These are phyloP conservation scores for Mycena latifolia DNA, from an alignment of 768 basidiomycete genomes.

Conservation along the genomic window DNA sequence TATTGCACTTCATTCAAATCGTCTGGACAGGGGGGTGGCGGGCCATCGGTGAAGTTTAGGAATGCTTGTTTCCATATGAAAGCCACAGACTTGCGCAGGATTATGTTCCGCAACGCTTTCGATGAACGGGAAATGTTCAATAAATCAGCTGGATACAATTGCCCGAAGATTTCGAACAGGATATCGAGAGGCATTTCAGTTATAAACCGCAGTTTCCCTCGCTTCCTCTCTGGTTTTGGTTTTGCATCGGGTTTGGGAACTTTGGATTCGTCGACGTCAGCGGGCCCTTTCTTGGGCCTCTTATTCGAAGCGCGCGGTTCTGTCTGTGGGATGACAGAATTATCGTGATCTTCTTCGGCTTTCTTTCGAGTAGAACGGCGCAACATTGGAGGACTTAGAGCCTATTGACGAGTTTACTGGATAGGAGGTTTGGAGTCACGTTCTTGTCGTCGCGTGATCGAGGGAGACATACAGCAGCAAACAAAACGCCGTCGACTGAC, in stretches of 20 bases:
- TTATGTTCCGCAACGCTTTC: conserved; percentile 48
- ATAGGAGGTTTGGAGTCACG: no score
- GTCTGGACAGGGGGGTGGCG: conserved; percentile 43
- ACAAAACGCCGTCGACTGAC: no score
- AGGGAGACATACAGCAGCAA: no score
- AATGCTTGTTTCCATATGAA: conserved; percentile 53
- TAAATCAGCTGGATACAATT: conserved; percentile 55
- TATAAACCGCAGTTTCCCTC: conserved; percentile 42
- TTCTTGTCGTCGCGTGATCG: no score
- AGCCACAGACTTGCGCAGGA: conserved; percentile 41
- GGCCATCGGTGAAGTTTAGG: conserved; percentile 25
- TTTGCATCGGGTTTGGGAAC: background rate
- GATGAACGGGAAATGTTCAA: conserved; percentile 54
- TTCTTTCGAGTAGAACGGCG: conserved; percentile 16
- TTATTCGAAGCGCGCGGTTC: background rate
- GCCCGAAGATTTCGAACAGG: conserved; percentile 53
- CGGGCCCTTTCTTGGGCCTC: background rate
- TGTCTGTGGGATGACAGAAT: background rate
- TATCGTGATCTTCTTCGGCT: background rate
- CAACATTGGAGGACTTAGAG: background rate
- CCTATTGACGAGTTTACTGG: no score
- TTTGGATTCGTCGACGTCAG: background rate
- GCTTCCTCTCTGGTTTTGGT: conserved; percentile 33
- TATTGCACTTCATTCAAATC: conserved; percentile 49
- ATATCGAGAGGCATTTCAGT: conserved; percentile 51